A percentile compares a stretch with the other conserved stretches of the same genome.
Evolutionary conservation across 805 yeast genomes (phyloP).

Genomic region (Diddensiella caesifluorescens): DNA sequence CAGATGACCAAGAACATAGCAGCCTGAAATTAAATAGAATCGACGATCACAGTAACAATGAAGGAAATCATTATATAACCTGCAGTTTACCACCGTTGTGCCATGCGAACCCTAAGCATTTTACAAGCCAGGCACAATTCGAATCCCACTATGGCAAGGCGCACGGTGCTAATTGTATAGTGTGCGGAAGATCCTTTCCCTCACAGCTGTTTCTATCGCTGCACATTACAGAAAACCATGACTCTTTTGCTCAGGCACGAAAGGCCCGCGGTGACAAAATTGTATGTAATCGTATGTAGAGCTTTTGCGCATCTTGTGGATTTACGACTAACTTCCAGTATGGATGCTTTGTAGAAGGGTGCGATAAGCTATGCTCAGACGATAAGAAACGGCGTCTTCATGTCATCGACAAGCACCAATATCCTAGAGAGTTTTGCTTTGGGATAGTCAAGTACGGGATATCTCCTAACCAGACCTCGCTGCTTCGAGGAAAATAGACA

Average conservation of each 20-base stretch:
- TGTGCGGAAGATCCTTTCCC: conserved; percentile 36
- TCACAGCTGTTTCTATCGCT: conserved; percentile 38
- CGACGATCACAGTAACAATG: no score
- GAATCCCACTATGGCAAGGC: conserved; percentile 23
- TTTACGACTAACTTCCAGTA: conserved; percentile 22
- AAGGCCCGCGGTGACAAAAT: conserved; percentile 38
- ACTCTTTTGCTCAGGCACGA: conserved; percentile 39
- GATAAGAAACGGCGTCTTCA: conserved; percentile 43
- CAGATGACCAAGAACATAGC: no score
- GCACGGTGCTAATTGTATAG: conserved; percentile 21
- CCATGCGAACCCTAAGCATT: conserved; percentile 1
- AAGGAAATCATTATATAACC: neutral
- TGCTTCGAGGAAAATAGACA: conserved; percentile 1
- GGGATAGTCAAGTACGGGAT: conserved; percentile 12
- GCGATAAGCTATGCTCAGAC: conserved; percentile 38
- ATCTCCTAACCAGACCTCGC: conserved; percentile 5
- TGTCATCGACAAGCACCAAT: conserved; percentile 46
- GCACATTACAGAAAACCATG: conserved; percentile 51
- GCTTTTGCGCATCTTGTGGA: neutral
- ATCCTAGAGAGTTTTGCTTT: conserved; percentile 34
- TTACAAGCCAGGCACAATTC: conserved; percentile 14
- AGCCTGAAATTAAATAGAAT: no score
- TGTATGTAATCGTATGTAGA: conserved; percentile 9
- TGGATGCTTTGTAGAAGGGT: conserved; percentile 40
- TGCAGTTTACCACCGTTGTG: conserved; percentile 11